Evolutionary conservation across 1,139 yeast species (phyloP).

Genomic region (Saccharomycopsis crataegensis): DNA sequence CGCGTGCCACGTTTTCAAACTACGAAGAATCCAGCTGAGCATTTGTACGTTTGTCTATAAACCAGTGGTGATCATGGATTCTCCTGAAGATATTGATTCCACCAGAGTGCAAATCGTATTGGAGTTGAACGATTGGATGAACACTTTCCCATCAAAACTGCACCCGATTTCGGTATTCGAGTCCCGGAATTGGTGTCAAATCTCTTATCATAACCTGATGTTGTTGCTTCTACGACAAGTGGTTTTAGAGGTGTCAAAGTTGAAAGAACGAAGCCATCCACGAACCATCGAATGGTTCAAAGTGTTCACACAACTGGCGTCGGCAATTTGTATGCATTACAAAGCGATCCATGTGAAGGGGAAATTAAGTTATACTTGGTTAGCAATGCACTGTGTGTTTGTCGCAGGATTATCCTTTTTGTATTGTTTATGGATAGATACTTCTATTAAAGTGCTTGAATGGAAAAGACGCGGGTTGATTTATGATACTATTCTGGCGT

Average conservation of each 20-base stretch:
- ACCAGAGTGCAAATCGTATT: constrained; percentile 27
- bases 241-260: constrained; percentile 25
- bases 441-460: constrained; percentile 22
- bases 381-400: constrained; percentile 28
- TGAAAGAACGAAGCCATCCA: constrained; percentile 21
- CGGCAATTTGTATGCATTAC: constrained; percentile 26
- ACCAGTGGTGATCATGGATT: constrained; percentile 23
- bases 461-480: constrained; percentile 24
- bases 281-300: constrained; percentile 28
- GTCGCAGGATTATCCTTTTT: constrained; percentile 28
- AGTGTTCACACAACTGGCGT: constrained; percentile 27
- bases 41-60: constrained; percentile 29
- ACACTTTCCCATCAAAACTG: constrained; percentile 25
- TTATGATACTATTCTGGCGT: constrained; percentile 27
- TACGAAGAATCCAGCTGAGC: constrained; percentile 30
- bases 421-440: constrained; percentile 28
- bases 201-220: constrained; percentile 29
- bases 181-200: constrained; percentile 27
- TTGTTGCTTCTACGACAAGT: constrained; percentile 27
- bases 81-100: constrained; percentile 24
- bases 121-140: constrained; percentile 29
- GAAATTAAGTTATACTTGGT: constrained; percentile 26
- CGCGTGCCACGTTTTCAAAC: constrained; percentile 30
- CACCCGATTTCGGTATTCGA: constrained; percentile 26
- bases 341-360: constrained; percentile 25